phyloP scores from a whole-genome alignment of 257 asterid species.

The Ehretia macrophylla region DNA sequence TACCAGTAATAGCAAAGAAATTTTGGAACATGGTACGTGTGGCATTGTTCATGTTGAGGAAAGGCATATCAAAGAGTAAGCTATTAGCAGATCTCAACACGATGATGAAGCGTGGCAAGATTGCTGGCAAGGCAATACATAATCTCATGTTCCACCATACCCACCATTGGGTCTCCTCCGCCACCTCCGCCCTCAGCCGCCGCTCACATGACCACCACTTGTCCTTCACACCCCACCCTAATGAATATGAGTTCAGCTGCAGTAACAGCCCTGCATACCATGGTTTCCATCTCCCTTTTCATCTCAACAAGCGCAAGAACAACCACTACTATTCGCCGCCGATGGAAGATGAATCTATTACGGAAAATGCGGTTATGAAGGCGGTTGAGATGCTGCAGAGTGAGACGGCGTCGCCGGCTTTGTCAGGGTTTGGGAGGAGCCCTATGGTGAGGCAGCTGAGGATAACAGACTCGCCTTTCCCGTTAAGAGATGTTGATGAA shows the following conservation, averaged over 20 bases:
- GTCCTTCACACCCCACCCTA: conserved; percentile 1
- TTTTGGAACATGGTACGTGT: conserved; percentile 15
- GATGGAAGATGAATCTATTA: background rate
- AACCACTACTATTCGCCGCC: background rate
- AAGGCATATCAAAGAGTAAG: conserved; percentile 26
- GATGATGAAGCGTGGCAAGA: conserved; percentile 23
- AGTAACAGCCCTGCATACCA: conserved; percentile 13
- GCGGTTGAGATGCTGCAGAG: conserved; percentile 44
- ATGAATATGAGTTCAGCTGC: conserved; percentile 20
- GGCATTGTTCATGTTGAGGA: conserved; percentile 14
- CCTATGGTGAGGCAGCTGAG: conserved; percentile 54
- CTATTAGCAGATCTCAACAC: conserved; percentile 23
- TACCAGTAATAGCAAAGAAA: conserved; percentile 18
- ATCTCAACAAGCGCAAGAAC: background rate
- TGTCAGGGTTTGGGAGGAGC: conserved; percentile 63
- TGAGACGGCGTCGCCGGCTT: conserved; percentile 55
- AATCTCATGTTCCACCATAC: conserved; percentile 23
- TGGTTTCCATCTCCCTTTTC: background rate
- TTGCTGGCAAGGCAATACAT: conserved; percentile 16
- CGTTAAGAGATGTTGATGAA: conserved; percentile 12
- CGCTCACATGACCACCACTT: background rate
- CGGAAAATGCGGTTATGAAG: conserved; percentile 17
- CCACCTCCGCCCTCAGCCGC: background rate
- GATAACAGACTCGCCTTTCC: conserved; percentile 38
- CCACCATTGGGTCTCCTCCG: conserved; percentile 4